phyloP scores from a whole-genome alignment of 225 moss, liverwort and hornwort genomes.

The Asterella californica region DNA sequence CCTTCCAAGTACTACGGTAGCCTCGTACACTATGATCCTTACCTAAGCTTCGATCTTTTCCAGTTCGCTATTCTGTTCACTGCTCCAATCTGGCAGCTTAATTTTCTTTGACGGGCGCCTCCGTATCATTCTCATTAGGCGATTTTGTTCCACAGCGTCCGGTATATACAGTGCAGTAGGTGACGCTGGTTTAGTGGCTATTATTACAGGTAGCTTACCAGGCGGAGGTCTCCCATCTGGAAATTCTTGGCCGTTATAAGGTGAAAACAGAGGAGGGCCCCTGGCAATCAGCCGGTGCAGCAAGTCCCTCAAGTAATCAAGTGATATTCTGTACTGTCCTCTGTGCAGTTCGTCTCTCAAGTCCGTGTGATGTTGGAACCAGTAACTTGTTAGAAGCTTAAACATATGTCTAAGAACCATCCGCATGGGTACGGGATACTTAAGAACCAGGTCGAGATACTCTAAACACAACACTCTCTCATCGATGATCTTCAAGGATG shows the following conservation, averaged over 20 bases:
- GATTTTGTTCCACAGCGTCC: not conserved
- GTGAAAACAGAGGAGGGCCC: conserved; percentile 15
- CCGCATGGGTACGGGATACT: conserved; percentile 77
- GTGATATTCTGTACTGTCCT: conserved; percentile 56
- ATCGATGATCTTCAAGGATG: conserved; percentile 33
- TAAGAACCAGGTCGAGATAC: conserved; percentile 78
- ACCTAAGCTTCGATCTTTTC: not conserved
- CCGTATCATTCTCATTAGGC: conserved; percentile 12
- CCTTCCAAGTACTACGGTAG: too few species aligned
- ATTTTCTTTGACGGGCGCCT: conserved; percentile 16
- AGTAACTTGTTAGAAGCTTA: conserved; percentile 58
- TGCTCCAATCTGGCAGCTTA: conserved; percentile 15
- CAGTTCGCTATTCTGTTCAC: not conserved
- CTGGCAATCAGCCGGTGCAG: conserved; percentile 59
- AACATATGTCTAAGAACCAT: conserved; percentile 93
- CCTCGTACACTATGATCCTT: not conserved
- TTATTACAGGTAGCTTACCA: not conserved
- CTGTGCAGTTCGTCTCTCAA: conserved; percentile 70
- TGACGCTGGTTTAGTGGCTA: not conserved
- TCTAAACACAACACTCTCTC: conserved; percentile 66
- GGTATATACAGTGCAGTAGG: not conserved
- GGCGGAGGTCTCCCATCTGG: not conserved
- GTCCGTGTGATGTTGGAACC: conserved; percentile 70
- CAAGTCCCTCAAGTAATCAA: conserved; percentile 67
- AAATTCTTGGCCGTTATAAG: conserved; percentile 5